Evolutionary conservation across 192 early-diverging fungal species (phyloP).

Genomic region (Backusella tarrabulga): DNA sequence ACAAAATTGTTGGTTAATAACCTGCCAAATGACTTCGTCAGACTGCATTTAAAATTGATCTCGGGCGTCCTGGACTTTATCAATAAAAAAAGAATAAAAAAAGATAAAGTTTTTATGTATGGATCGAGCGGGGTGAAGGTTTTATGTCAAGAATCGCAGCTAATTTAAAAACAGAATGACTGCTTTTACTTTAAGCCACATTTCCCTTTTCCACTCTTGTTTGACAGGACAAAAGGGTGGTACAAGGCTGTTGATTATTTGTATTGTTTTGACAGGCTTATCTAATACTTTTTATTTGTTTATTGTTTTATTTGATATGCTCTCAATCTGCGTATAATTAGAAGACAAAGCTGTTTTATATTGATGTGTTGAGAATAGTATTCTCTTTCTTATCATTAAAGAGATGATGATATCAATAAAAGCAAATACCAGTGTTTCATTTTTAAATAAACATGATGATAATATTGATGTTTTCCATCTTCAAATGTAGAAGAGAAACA

Average conservation of each 20-base stretch:
- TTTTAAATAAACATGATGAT: background rate
- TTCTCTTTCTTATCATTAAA: background rate
- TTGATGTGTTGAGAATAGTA: background rate
- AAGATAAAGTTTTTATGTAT: background rate
- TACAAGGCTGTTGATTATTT: background rate
- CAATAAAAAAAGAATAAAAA: background rate
- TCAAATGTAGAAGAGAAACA: background rate
- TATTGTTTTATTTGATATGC: background rate
- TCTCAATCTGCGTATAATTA: too few species aligned
- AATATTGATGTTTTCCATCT: background rate
- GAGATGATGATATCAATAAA: too few species aligned
- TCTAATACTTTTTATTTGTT: background rate
- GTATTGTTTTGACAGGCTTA: background rate
- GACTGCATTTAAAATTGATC: slow-evolving; percentile 39
- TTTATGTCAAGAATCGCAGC: background rate
- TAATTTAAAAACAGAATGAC: background rate
- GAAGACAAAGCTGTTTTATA: background rate
- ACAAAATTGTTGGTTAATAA: slow-evolving; percentile 96
- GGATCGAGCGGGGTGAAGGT: too few species aligned
- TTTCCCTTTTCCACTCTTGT: background rate
- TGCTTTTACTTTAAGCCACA: background rate
- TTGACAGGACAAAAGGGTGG: background rate
- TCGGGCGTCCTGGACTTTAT: background rate
- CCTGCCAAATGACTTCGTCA: slow-evolving; percentile 93
- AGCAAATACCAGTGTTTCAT: background rate